phyloP scores from a whole-genome alignment of 192 early-diverging fungal species.

The Rhizophagus clarus region DNA sequence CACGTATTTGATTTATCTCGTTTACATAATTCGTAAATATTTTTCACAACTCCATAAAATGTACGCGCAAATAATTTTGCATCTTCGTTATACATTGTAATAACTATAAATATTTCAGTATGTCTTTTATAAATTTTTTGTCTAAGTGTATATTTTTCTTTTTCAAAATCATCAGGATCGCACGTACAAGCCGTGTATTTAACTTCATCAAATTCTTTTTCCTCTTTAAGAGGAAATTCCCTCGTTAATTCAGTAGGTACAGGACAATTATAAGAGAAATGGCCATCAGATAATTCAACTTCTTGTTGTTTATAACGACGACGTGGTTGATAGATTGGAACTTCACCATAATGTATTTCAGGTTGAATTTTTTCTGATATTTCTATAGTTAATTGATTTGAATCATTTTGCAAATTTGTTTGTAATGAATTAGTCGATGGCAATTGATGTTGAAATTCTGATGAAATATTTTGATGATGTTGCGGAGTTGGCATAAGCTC shows the following conservation, averaged over 20 bases:
- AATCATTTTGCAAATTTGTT: no score
- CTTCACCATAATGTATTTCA: not conserved
- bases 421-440: not conserved
- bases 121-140: conserved; percentile 50
- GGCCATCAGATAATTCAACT: conserved; percentile 66
- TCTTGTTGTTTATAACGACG: conserved; percentile 35
- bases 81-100: conserved; percentile 87
- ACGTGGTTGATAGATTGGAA: not conserved
- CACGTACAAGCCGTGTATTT: conserved; percentile 91
- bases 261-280: conserved; percentile 70
- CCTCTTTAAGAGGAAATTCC: conserved; percentile 49
- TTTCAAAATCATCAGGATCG: conserved; percentile 81
- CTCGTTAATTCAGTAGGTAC: conserved; percentile 60
- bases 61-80: conserved; percentile 85
- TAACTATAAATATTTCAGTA: conserved; percentile 79
- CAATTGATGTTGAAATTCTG: not conserved
- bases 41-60: conserved; percentile 81
- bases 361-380: not conserved
- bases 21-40: conserved; percentile 85
- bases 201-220: conserved; percentile 85
- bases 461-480: not conserved
- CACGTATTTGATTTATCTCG: conserved; percentile 69
- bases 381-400: not conserved
- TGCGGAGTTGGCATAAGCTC: not conserved
- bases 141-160: conserved; percentile 75